Evolutionary conservation across 1,284 basidiomycete species (phyloP), one percentile per base, ranked within the genome.

Genomic region (Rhizopogon parksii): DNA sequence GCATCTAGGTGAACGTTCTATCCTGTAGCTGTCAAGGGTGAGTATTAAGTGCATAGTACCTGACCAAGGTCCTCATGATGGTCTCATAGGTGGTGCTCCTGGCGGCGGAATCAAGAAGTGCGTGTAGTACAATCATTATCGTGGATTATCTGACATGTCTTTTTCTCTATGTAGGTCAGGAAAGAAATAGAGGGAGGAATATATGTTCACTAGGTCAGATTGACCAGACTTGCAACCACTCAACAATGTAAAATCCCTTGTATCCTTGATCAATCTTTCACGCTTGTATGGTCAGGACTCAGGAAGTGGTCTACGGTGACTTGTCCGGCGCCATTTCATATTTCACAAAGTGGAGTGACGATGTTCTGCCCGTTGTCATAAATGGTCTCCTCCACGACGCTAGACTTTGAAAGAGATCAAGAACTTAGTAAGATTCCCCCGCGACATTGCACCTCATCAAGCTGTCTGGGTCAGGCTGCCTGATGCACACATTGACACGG

Each of bases 91-190:
- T 58, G 85, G 86, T 32, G 70, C 83, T 25, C 76, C 80, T 49
- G 84, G 86, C 34, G 78, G 78, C 42, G 88, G 88, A 35, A 87
- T 90, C 74, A 90, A 90, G 78, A 88, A 90, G 88, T 88, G 65
- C 57, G 80, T 74, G 30, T 35, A 48, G 36, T 51, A 37, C 24
- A 37, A 12, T 50, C 39, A 50, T 36, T 21, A 49, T 40, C 6
- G 35, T 50, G 53, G 27, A 47, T 17, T 47, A 45, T 39, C 40
- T 51, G 36, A 53, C 52, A 27, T 25, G 34, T 43, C 47, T 53
- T 51, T 36, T 43, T 53, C 50, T 57, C 47, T 58, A 24, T 1
- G 3, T 24, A 86, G 85, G 68, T 86, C 83, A 36, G 82, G 81
- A 47, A 87, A 86, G 80, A 85, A 86, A 67, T 85, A 75, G 50